Conservation (phyloP, 2,329 filamentous ascomycete species). For the Arthrobotrys entomopaga region DNA sequence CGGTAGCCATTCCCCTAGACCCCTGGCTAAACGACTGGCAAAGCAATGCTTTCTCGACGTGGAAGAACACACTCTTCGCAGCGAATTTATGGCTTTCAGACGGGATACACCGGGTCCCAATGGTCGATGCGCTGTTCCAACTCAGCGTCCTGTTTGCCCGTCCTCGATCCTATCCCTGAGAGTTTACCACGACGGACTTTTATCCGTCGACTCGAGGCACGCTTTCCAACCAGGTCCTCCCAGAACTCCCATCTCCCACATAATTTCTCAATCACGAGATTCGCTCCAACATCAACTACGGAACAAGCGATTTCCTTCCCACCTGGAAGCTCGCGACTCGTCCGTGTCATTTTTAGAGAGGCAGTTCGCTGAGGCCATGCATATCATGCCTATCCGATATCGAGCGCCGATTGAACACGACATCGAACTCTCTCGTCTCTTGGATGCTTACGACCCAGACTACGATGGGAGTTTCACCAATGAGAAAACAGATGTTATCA, state of each 20-base stretch:
- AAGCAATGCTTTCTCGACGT: conserved; percentile 41
- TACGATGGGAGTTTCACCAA: conserved; percentile 47
- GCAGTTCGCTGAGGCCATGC: conserved; percentile 52
- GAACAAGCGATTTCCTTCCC: conserved; percentile 43
- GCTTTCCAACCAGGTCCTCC: conserved; percentile 44
- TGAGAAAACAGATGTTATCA: conserved; percentile 47
- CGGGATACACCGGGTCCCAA: conserved; percentile 51
- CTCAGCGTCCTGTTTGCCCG: conserved; percentile 40
- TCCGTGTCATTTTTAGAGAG: conserved; percentile 40
- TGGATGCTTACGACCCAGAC: conserved; percentile 50
- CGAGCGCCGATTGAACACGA: conserved; percentile 37
- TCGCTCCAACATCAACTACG: conserved; percentile 40
- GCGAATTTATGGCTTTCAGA: conserved; percentile 53
- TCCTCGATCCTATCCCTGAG: conserved; percentile 36
- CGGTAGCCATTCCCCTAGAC: conserved; percentile 42
- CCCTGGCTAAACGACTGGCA: conserved; percentile 29
- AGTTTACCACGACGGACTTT: conserved; percentile 48
- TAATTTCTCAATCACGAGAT: conserved; percentile 22
- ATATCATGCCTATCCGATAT: conserved; percentile 53
- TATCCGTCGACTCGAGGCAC: conserved; percentile 52
- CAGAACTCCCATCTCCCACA: conserved; percentile 24
- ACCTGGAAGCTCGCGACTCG: conserved; percentile 31
- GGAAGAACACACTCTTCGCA: conserved; percentile 49
- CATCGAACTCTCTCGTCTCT: conserved; percentile 38
- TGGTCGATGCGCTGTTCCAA: conserved; percentile 34